Evolutionary conservation across 495 filamentous ascomycete genomes (phyloP).

Genomic region (Viridothelium virens): DNA sequence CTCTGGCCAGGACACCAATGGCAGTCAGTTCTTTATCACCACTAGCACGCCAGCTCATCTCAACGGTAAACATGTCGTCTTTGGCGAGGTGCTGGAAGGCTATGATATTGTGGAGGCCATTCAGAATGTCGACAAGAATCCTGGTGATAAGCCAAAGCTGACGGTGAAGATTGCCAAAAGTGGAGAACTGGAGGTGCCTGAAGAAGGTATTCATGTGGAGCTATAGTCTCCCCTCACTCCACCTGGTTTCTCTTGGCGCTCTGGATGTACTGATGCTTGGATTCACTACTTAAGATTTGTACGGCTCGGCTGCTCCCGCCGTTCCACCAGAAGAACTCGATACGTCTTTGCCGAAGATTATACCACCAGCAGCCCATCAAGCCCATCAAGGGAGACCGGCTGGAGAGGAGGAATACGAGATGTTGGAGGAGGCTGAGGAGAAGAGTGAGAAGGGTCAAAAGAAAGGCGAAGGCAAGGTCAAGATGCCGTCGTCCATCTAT

Average conservation of each 20-base stretch:
- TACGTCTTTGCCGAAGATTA: constrained; percentile 18
- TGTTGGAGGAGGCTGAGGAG: not conserved
- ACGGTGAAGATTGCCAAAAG: constrained; percentile 86
- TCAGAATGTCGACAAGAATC: constrained; percentile 63
- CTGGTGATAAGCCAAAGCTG: constrained; percentile 65
- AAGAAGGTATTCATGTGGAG: constrained; percentile 98
- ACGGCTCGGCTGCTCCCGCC: constrained; percentile 31
- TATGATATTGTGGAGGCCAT: constrained; percentile 83
- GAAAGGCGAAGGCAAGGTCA: constrained; percentile 18
- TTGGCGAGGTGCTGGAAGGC: constrained; percentile 58
- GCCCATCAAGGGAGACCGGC: not conserved
- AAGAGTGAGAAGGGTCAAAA: constrained; percentile 1
- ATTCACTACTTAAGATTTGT: constrained; percentile 29
- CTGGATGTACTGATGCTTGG: constrained; percentile 29
- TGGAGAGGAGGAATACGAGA: constrained; percentile 1
- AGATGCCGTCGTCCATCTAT: constrained; percentile 23
- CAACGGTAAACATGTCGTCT: constrained; percentile 74
- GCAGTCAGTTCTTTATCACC: constrained; percentile 92
- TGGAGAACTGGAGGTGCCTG: constrained; percentile 78
- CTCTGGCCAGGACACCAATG: constrained; percentile 95
- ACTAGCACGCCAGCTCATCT: constrained; percentile 65
- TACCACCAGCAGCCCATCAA: constrained; percentile 10
- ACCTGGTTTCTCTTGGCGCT: constrained; percentile 16
- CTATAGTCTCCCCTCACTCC: constrained; percentile 53
- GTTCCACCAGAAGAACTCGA: constrained; percentile 35